phyloP scores from a whole-genome alignment of 805 yeast genomes.

The Cyberlindnera petersonii region DNA sequence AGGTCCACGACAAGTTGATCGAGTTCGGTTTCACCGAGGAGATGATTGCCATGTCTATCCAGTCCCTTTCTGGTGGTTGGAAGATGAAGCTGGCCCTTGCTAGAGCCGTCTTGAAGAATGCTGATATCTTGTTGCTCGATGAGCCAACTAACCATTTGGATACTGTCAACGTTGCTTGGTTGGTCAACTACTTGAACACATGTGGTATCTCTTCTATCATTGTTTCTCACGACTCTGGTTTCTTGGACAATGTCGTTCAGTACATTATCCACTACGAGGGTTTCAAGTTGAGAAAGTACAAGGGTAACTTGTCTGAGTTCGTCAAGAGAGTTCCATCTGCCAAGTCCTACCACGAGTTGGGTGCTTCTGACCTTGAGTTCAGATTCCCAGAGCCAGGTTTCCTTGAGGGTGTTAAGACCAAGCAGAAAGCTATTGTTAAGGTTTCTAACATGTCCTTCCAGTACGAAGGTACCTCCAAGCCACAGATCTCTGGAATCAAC shows the following conservation, averaged over 20 bases:
- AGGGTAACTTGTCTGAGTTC: constrained; percentile 99
- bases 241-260: constrained; percentile 96
- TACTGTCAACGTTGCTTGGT: constrained; percentile 99
- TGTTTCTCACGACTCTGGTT: constrained; percentile 99
- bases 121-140: constrained; percentile 95
- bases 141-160: constrained; percentile 99
- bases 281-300: constrained; percentile 98
- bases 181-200: constrained; percentile 97
- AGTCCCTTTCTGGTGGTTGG: constrained; percentile 99
- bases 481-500: constrained; percentile 85
- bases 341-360: constrained; percentile 96
- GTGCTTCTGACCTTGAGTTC: constrained; percentile 97
- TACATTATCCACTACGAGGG: constrained; percentile 99
- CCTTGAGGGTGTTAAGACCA: constrained; percentile 99
- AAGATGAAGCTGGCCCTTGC: constrained; percentile 99
- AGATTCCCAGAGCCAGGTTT: constrained; percentile 99
- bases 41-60: constrained; percentile 91
- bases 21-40: constrained; percentile 94
- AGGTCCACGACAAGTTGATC: constrained; percentile 65
- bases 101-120: constrained; percentile 98
- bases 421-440: constrained; percentile 99
- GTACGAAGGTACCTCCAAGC: constrained; percentile 98
- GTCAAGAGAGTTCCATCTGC: constrained; percentile 99
- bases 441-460: constrained; percentile 97
- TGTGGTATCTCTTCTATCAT: constrained; percentile 98